Conservation (phyloP, 352 stramenopile species). For the Phytophthora fragariaefolia region DNA sequence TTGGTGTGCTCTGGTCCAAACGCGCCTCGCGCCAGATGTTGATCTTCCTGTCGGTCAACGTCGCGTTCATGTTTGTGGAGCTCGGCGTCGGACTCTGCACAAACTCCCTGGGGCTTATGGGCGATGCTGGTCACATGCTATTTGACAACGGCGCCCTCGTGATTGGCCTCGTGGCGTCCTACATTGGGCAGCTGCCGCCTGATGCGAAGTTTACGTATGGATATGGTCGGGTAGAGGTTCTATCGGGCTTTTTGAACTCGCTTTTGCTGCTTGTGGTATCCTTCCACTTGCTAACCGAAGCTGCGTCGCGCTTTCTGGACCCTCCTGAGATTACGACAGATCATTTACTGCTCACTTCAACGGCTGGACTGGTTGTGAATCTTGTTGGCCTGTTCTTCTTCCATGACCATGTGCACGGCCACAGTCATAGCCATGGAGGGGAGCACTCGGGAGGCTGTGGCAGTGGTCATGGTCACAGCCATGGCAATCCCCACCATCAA, state of each 20-base stretch:
- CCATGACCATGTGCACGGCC: slow-evolving; percentile 87
- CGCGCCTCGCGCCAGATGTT: slow-evolving; percentile 81
- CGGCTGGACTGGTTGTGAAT: slow-evolving; percentile 84
- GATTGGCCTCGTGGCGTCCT: slow-evolving; percentile 86
- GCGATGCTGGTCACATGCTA: slow-evolving; percentile 90
- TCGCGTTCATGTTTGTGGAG: slow-evolving; percentile 91
- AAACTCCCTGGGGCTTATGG: slow-evolving; percentile 87
- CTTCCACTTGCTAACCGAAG: slow-evolving; percentile 85
- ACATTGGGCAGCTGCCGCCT: slow-evolving; percentile 77
- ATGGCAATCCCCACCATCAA: slow-evolving; percentile 62
- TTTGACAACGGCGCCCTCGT: slow-evolving; percentile 88
- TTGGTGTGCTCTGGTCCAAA: slow-evolving; percentile 56
- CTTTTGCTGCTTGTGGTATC: slow-evolving; percentile 86
- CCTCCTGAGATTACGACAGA: slow-evolving; percentile 82
- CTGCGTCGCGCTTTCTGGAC: slow-evolving; percentile 73
- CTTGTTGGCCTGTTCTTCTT: slow-evolving; percentile 91
- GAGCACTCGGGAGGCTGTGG: slow-evolving; percentile 43
- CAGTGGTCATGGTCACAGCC: slow-evolving; percentile 63
- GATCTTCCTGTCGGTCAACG: slow-evolving; percentile 81
- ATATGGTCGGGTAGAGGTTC: slow-evolving; percentile 86
- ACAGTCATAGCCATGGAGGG: slow-evolving; percentile 63
- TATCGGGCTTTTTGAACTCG: slow-evolving; percentile 90
- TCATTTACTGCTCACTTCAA: slow-evolving; percentile 87
- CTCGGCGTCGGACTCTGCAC: slow-evolving; percentile 83
- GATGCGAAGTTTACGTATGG: slow-evolving; percentile 85